These are phyloP conservation scores for Modicella reniformis DNA, from an alignment of 371 early-diverging fungal genomes.

Conservation along the genomic window DNA sequence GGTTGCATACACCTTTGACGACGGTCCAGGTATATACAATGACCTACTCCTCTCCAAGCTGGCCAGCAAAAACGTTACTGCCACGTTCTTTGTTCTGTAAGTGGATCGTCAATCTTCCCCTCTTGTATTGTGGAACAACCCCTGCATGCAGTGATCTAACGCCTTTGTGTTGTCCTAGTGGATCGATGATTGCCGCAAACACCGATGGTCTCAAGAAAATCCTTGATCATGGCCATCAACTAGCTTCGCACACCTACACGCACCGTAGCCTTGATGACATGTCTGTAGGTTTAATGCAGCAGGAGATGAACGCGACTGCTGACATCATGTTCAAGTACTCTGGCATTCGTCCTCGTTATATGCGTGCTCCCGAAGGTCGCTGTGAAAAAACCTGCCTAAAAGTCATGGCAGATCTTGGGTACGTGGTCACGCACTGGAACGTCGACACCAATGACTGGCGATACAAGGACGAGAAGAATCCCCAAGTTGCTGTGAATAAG, in stretches of 20 bases:
- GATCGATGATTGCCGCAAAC: conserved; percentile 21
- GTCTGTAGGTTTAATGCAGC: conserved; percentile 24
- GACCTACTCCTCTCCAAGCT: conserved; percentile 55
- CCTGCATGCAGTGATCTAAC: not conserved
- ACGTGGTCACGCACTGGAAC: conserved; percentile 61
- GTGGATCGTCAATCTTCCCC: not conserved
- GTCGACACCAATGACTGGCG: conserved; percentile 63
- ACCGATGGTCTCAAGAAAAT: conserved; percentile 55
- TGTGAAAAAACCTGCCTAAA: conserved; percentile 49
- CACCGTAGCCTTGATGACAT: conserved; percentile 54
- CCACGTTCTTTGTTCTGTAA: conserved; percentile 66
- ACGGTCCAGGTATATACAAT: conserved; percentile 54
- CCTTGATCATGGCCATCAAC: conserved; percentile 57
- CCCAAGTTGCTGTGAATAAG: not conserved
- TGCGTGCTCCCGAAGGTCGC: conserved; percentile 64
- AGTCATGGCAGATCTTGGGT: conserved; percentile 57
- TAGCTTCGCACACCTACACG: conserved; percentile 67
- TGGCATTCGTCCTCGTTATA: conserved; percentile 45
- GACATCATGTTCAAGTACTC: conserved; percentile 21
- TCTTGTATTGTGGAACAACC: not conserved
- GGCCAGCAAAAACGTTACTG: conserved; percentile 53
- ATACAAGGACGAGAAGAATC: not conserved
- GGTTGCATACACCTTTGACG: conserved; percentile 69
- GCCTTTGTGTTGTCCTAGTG: conserved; percentile 16
- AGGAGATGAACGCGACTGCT: conserved; percentile 27